Percentiles rank a stretch among this genome's conserved stretches.
phyloP scores from a whole-genome alignment of 140 eudicot species.

The Ambrosia hybrid region DNA sequence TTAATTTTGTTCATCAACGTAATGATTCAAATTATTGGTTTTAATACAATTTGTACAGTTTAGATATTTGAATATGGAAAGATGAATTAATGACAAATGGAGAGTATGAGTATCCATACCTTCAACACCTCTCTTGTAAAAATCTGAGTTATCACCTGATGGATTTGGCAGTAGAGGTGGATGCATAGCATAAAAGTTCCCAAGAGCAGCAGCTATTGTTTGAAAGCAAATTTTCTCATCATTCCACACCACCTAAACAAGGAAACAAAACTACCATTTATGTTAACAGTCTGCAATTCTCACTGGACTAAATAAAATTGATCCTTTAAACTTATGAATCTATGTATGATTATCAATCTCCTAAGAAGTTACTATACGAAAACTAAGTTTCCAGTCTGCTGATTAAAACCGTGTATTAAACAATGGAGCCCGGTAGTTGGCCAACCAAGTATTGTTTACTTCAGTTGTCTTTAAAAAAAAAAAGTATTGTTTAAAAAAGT shows the following conservation, averaged over 20 bases:
- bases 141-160: constrained; percentile 63
- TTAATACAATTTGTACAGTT: not conserved
- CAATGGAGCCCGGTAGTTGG: not conserved
- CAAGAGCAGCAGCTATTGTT: constrained; percentile 92
- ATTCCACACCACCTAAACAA: constrained; percentile 78
- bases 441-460: too few relatives aligned
- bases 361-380: not conserved
- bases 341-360: constrained; percentile 7
- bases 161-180: constrained; percentile 97
- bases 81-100: not conserved
- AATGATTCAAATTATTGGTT: not conserved
- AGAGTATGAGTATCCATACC: constrained; percentile 35
- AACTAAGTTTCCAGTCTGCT: constrained; percentile 10
- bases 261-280: not conserved
- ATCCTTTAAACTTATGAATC: not conserved
- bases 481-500: too few relatives aligned
- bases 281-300: not conserved
- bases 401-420: not conserved
- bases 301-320: not conserved
- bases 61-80: not conserved
- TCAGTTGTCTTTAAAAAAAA: not conserved
- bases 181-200: constrained; percentile 91
- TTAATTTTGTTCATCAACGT: not conserved
- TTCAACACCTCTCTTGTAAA: constrained; percentile 52
- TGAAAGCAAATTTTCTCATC: constrained; percentile 83